Evolutionary conservation across 768 basidiomycete genomes (phyloP).

Genomic region (Boletus rubroflammeus): DNA sequence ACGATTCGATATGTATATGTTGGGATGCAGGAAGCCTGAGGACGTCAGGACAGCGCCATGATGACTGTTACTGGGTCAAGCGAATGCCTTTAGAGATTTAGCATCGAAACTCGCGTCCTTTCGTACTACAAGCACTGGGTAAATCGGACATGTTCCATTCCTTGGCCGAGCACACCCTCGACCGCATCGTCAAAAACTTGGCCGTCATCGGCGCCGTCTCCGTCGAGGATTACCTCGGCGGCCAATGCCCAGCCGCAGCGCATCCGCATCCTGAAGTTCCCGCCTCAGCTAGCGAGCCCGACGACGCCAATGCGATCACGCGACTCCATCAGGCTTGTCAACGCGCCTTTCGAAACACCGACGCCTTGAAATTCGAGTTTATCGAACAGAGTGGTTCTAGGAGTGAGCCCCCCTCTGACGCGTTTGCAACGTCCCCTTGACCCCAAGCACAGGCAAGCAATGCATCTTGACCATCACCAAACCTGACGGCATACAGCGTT

Average conservation of each 20-base stretch:
- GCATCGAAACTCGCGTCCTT: not conserved
- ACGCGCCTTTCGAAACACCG: constrained; percentile 38
- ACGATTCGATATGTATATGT: not conserved
- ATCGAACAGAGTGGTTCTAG: constrained; percentile 37
- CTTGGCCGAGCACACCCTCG: constrained; percentile 1
- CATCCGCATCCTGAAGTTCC: not conserved
- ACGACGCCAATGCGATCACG: constrained; percentile 24
- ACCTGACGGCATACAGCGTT: constrained; percentile 47
- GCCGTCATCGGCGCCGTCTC: constrained; percentile 27
- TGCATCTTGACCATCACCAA: constrained; percentile 61
- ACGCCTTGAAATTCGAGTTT: constrained; percentile 46
- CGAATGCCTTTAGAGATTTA: too few species aligned
- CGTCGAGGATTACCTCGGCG: constrained; percentile 27
- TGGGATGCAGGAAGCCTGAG: not conserved
- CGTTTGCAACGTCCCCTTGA: constrained; percentile 6
- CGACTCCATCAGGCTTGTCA: constrained; percentile 43
- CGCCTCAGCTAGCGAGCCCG: not conserved
- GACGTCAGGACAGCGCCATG: not conserved
- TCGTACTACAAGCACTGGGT: not conserved
- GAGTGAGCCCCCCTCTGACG: constrained; percentile 30
- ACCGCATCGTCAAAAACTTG: constrained; percentile 28
- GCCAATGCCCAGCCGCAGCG: not conserved
- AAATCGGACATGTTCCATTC: not conserved
- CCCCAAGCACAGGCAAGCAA: constrained; percentile 41
- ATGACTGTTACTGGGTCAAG: too few species aligned